These are phyloP conservation scores for Oxyria digyna DNA, from an alignment of 148 eudicot species.

Conservation along the genomic window DNA sequence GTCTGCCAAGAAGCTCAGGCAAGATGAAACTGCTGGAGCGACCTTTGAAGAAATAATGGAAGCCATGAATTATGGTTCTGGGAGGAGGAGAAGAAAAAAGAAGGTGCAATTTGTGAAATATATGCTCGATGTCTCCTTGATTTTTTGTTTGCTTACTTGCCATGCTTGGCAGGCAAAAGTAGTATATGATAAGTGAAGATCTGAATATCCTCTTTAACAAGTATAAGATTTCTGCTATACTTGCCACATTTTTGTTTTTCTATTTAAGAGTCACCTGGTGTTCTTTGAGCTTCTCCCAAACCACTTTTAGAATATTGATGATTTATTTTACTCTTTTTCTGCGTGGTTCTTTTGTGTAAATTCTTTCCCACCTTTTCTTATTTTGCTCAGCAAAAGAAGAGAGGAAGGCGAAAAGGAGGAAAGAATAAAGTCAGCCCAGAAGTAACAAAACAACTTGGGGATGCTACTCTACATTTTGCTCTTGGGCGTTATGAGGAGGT, in stretches of 20 bases:
- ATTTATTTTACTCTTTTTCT: not conserved
- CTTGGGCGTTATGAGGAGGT: conserved; percentile 72
- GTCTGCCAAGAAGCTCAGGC: conserved; percentile 42
- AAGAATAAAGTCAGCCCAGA: conserved; percentile 59
- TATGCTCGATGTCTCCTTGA: not conserved
- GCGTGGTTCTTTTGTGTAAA: not conserved
- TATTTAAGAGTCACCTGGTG: not conserved
- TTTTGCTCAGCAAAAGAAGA: conserved; percentile 35
- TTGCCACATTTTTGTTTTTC: not conserved
- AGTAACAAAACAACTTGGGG: conserved; percentile 64
- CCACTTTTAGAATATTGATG: not conserved
- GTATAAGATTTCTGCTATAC: not conserved
- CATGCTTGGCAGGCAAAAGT: not conserved
- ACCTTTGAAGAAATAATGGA: conserved; percentile 58
- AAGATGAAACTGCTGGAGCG: conserved; percentile 33
- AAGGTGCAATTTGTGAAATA: conserved; percentile 33
- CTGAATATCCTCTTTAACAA: not conserved
- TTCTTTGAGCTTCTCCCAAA: not conserved
- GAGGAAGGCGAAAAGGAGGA: conserved; percentile 79
- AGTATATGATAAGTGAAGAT: not conserved
- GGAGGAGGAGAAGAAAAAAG: conserved; percentile 38
- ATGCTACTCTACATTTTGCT: conserved; percentile 77
- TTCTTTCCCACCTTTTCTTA: not conserved
- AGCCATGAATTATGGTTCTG: conserved; percentile 38
- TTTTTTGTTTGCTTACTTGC: not conserved